Conservation (phyloP, 306 rosid species). For the Dalbergia cochinchinensis region DNA sequence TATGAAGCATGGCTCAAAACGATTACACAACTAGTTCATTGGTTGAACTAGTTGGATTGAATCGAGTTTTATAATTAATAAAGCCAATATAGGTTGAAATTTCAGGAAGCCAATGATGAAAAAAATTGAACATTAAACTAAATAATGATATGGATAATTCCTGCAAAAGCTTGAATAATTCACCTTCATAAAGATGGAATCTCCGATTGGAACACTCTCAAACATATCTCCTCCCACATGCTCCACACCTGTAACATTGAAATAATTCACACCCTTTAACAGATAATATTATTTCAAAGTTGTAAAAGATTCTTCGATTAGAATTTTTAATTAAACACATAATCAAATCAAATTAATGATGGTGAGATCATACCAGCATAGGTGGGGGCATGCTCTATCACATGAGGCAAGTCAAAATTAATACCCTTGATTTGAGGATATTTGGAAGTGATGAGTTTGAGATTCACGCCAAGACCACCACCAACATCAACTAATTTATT, state of each 20-base stretch:
- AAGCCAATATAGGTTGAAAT: too few species aligned
- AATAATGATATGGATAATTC: background rate
- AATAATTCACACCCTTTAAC: background rate
- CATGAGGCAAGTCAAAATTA: slow-evolving; percentile 56
- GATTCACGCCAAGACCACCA: slow-evolving; percentile 57
- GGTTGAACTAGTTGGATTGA: too few species aligned
- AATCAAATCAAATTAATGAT: background rate
- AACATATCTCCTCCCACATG: slow-evolving; percentile 67
- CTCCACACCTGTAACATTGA: slow-evolving; percentile 45
- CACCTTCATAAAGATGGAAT: slow-evolving; percentile 63
- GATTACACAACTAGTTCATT: too few species aligned
- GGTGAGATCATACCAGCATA: slow-evolving; percentile 49
- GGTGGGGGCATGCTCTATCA: slow-evolving; percentile 49
- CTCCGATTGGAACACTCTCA: slow-evolving; percentile 54
- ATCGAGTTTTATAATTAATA: too few species aligned
- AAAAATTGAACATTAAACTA: background rate
- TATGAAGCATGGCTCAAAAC: too few species aligned
- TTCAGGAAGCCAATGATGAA: background rate
- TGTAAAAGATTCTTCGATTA: too few species aligned
- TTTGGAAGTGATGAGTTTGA: slow-evolving; percentile 54
- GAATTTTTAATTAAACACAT: too few species aligned
- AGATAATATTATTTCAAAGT: too few species aligned
- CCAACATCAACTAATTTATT: slow-evolving; percentile 62
- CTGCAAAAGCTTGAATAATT: background rate
- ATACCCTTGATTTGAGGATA: slow-evolving; percentile 52